phyloP scores from a whole-genome alignment of 116 monocot genomes.

The Cymodocea nodosa region DNA sequence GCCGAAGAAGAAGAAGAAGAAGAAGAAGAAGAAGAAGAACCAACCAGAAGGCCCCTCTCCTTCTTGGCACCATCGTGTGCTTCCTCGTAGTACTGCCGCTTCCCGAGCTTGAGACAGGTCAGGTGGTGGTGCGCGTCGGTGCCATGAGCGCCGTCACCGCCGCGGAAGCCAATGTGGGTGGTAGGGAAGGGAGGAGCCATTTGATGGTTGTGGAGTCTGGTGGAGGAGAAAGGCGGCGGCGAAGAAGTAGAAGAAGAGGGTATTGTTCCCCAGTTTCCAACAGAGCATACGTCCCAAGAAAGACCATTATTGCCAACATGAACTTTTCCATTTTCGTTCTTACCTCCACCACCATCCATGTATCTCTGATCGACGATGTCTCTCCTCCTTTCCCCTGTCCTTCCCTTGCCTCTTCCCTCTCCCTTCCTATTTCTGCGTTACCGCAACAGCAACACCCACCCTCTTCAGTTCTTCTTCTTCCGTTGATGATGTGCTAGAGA shows the following conservation, averaged over 20 bases:
- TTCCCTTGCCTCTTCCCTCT: background rate
- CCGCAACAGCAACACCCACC: too few relatives aligned
- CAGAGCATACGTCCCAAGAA: slow-evolving; percentile 13
- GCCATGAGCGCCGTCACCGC: background rate
- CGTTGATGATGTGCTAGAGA: too few relatives aligned
- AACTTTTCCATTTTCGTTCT: background rate
- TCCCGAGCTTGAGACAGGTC: slow-evolving; percentile 29
- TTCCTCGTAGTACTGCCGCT: slow-evolving; percentile 24
- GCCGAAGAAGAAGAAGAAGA: background rate
- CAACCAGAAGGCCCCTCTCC: background rate
- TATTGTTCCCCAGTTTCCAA: slow-evolving; percentile 9
- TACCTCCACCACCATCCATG: background rate
- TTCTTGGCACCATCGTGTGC: slow-evolving; percentile 2
- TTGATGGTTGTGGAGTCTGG: background rate
- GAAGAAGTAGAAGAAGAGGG: background rate
- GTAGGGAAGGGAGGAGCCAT: background rate
- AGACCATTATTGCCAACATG: slow-evolving; percentile 2
- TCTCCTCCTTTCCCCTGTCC: background rate
- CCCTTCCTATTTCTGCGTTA: background rate
- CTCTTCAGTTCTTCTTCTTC: too few relatives aligned
- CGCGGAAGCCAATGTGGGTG: background rate
- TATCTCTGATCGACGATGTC: background rate
- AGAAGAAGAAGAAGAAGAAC: background rate
- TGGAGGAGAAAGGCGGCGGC: background rate
- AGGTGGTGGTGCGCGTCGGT: slow-evolving; percentile 13